A percentile compares a stretch with the other conserved stretches of the same genome.
These are phyloP conservation scores for Paramecium biaurelia DNA, from an alignment of 73 alveolate genomes.

Conservation along the genomic window DNA sequence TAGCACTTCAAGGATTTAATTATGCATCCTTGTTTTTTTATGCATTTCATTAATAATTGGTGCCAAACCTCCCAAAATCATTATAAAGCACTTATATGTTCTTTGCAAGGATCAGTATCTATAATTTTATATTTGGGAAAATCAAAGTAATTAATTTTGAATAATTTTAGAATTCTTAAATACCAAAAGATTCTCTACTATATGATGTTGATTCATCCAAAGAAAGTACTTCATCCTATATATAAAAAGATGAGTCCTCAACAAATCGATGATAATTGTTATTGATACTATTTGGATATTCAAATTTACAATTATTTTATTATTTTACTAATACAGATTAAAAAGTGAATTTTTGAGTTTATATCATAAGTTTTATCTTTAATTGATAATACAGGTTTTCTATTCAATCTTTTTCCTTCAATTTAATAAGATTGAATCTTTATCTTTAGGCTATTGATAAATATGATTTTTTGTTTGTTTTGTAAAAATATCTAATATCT, in stretches of 20 bases:
- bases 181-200: background rate
- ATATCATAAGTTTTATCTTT: too few relatives aligned
- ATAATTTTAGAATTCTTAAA: background rate
- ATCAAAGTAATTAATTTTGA: background rate
- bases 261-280: background rate
- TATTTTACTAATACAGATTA: too few relatives aligned
- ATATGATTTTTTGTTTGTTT: too few relatives aligned
- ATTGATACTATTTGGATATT: background rate
- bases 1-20: background rate
- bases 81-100: background rate
- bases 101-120: background rate
- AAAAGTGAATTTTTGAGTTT: too few relatives aligned
- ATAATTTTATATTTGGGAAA: background rate
- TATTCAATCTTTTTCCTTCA: too few relatives aligned
- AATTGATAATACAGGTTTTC: too few relatives aligned
- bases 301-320: background rate
- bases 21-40: background rate
- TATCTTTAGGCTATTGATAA: too few relatives aligned
- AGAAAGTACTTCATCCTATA: background rate
- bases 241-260: background rate
- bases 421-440: too few relatives aligned
- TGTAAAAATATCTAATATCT: too few relatives aligned
- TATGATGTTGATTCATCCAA: background rate
- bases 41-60: background rate
- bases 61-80: slow-evolving; percentile 4